Evolutionary conservation across 345 rosid species (phyloP), one percentile per base, ranked within the genome.

Genomic region (Acer yangbiense): DNA sequence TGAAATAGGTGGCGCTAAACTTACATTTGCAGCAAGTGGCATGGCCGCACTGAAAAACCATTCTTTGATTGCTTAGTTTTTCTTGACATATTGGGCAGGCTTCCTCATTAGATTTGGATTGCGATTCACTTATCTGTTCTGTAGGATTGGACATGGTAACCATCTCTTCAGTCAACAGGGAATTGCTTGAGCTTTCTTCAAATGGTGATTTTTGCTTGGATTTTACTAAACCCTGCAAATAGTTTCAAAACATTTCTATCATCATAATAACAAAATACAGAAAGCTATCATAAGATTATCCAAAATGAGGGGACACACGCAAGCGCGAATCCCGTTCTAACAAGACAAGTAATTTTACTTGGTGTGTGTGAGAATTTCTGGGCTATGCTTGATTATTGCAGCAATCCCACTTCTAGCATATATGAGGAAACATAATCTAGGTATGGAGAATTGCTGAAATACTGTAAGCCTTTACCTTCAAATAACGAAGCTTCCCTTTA

Each of bases 21-120:
- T 87, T 86, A 95, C 99, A 95, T 87, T 92, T 93, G 83, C 98
- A 93, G 85, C 99, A 93, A 80, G 92, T 92, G 81, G 84, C 80
- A 76, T 95, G 99, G 23, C 97, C 99, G 20, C 99, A 95, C 76
- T 90, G 96, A 82, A 95, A 95, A 83, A 95, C 98, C 98, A 95
- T 93, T 88, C 87, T 95, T 80, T 89, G 96, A 82, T 80, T 90
- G 80, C 86, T 82, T 78, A 92, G 83, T 77, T 76, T 89, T 58
- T 95, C 98, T 71, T 93, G 98, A 83, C 98, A 95, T 80, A 95
- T 86, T 52, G 97, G 99, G 76, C 99, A 95, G 66, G 94, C 85
- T 86, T 91, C 98, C 79, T 87, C 93, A 12, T 73, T 76, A 71
- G 72, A 76, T 87, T 86, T 89, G 55, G 78, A 35, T 39, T 83